These are phyloP conservation scores for Aspergillus nidulans DNA, from an alignment of 495 filamentous ascomycete genomes.

Conservation along the genomic window DNA sequence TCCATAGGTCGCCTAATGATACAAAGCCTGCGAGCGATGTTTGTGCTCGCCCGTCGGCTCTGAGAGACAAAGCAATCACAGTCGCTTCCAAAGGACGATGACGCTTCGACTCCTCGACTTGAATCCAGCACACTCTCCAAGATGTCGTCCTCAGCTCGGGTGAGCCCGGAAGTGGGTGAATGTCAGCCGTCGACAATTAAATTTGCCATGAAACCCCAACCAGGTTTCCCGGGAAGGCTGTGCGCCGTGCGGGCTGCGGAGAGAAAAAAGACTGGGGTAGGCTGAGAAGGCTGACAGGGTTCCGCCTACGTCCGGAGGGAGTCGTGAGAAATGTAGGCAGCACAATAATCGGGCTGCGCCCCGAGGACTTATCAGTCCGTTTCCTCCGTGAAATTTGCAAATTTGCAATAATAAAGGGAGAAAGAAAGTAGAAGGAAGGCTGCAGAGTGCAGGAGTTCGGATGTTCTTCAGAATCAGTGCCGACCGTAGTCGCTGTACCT, in stretches of 20 bases:
- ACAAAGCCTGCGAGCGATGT: not conserved
- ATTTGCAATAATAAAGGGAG: too few species aligned
- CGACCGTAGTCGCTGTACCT: slow-evolving; percentile 13
- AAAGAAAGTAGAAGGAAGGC: not conserved
- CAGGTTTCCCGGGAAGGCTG: not conserved
- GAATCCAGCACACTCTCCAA: not conserved
- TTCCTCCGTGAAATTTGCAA: not conserved
- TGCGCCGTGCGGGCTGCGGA: not conserved
- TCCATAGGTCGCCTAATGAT: slow-evolving; percentile 13
- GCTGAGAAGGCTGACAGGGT: not conserved
- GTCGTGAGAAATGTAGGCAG: slow-evolving; percentile 1
- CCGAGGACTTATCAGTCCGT: not conserved
- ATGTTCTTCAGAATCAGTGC: slow-evolving; percentile 21
- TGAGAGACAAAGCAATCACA: not conserved
- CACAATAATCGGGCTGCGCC: not conserved
- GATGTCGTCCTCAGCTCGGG: not conserved
- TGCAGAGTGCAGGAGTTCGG: slow-evolving; percentile 9
- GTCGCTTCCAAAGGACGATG: not conserved
- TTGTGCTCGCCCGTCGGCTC: not conserved
- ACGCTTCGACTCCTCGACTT: not conserved
- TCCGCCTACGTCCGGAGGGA: not conserved
- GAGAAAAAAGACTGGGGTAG: slow-evolving; percentile 11
- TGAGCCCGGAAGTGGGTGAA: not conserved
- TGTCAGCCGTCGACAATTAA: slow-evolving; percentile 3
- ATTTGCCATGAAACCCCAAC: slow-evolving; percentile 9